Evolutionary conservation across 768 basidiomycete species (phyloP).

Genomic region (Clavaria fumosa): DNA sequence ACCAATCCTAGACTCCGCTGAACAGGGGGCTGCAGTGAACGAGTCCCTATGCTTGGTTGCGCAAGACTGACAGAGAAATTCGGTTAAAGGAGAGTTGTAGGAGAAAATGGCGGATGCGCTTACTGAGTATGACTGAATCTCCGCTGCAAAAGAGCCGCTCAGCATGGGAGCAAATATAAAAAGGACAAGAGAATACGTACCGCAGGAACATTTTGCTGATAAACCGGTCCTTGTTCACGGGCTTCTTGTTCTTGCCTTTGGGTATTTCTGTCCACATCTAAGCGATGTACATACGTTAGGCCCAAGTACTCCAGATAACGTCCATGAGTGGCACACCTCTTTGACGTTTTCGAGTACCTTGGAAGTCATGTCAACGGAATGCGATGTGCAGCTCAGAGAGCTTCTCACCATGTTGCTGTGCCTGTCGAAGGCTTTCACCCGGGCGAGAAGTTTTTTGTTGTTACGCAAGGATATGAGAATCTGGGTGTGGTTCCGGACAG

Average conservation of each 20-base stretch:
- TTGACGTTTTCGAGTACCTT: slow-evolving; percentile 97
- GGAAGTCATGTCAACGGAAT: slow-evolving; percentile 7
- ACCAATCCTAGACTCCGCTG: too few relatives aligned
- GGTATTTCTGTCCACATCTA: slow-evolving; percentile 99
- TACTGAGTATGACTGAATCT: slow-evolving; percentile 94
- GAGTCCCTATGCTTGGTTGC: slow-evolving; percentile 58
- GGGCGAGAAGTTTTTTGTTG: slow-evolving; percentile 92
- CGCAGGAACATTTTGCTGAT: slow-evolving; percentile 99
- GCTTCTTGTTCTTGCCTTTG: slow-evolving; percentile 97
- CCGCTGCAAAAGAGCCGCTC: slow-evolving; percentile 36
- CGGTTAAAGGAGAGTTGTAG: slow-evolving; percentile 18
- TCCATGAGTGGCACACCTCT: slow-evolving; percentile 58
- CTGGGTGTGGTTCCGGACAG: slow-evolving; percentile 94
- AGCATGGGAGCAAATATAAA: slow-evolving; percentile 7
- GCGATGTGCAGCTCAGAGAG: slow-evolving; percentile 1
- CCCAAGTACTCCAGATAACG: too few relatives aligned
- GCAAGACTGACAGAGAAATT: slow-evolving; percentile 39
- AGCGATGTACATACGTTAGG: too few relatives aligned
- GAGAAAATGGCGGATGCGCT: slow-evolving; percentile 22
- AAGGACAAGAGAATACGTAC: slow-evolving; percentile 25
- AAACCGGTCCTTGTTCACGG: slow-evolving; percentile 97
- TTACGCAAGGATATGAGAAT: slow-evolving; percentile 94
- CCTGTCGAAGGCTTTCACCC: slow-evolving; percentile 97
- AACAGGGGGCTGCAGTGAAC: too few relatives aligned
- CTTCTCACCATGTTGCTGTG: slow-evolving; percentile 91